A percentile compares a stretch with the other conserved stretches of the same genome.
Evolutionary conservation across 2,329 filamentous ascomycete species (phyloP).

Genomic region (Microsporum ferrugineum): DNA sequence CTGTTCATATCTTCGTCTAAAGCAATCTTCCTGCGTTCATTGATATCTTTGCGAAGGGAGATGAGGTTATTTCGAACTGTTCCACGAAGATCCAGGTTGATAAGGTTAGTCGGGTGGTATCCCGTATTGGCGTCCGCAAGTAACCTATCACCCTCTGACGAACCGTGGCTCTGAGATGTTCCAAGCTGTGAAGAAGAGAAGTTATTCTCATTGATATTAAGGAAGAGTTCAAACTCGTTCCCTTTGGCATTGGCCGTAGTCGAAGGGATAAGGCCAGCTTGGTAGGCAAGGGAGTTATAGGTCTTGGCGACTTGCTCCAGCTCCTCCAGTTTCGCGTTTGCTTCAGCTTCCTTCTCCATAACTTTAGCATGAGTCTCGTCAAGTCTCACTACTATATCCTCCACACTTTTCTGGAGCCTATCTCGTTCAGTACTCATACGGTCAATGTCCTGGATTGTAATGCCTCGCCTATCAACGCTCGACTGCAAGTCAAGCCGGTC

Average conservation of each 20-base stretch:
- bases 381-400: slow-evolving; percentile 60
- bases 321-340: slow-evolving; percentile 74
- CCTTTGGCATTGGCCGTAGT: slow-evolving; percentile 79
- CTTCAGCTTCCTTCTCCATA: slow-evolving; percentile 77
- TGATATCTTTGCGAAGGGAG: slow-evolving; percentile 73
- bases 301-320: slow-evolving; percentile 80
- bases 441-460: slow-evolving; percentile 97
- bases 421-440: slow-evolving; percentile 95
- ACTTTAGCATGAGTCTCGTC: slow-evolving; percentile 78
- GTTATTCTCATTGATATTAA: slow-evolving; percentile 71
- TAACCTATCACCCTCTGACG: slow-evolving; percentile 57
- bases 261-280: slow-evolving; percentile 78
- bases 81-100: slow-evolving; percentile 79
- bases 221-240: slow-evolving; percentile 68
- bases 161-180: slow-evolving; percentile 38
- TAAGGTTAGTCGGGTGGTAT: slow-evolving; percentile 77
- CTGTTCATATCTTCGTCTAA: slow-evolving; percentile 91
- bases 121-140: slow-evolving; percentile 72
- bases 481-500: slow-evolving; percentile 71
- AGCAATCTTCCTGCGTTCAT: slow-evolving; percentile 69
- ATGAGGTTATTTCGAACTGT: slow-evolving; percentile 69
- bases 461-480: slow-evolving; percentile 81
- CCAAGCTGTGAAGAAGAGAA: slow-evolving; percentile 55
- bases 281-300: slow-evolving; percentile 90
- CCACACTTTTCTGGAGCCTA: slow-evolving; percentile 77